A percentile compares a stretch with the other conserved stretches of the same genome.
Evolutionary conservation across 768 basidiomycete species (phyloP).

Genomic region (Pilatotrama ljubarskyi): DNA sequence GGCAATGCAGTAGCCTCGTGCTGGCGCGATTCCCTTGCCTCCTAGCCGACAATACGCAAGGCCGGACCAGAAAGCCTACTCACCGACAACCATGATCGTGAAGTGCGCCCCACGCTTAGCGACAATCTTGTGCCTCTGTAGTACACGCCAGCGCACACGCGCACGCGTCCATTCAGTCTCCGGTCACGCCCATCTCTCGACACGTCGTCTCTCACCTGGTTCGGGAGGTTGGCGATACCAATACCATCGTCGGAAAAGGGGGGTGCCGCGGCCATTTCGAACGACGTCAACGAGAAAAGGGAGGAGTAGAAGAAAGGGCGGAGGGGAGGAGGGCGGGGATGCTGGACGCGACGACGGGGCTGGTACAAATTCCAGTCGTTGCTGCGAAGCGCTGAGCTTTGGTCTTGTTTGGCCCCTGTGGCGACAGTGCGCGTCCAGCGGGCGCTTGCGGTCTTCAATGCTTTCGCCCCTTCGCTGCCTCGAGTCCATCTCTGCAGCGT

Average conservation of each 20-base stretch:
- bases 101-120: slow-evolving; percentile 97
- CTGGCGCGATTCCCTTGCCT: not conserved
- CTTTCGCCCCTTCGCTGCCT: slow-evolving; percentile 7
- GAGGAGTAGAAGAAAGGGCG: not conserved
- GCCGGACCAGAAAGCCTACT: slow-evolving; percentile 31
- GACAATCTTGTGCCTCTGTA: slow-evolving; percentile 97
- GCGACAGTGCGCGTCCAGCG: slow-evolving; percentile 11
- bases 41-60: not conserved
- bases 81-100: slow-evolving; percentile 99
- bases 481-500: not conserved
- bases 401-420: slow-evolving; percentile 12
- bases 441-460: slow-evolving; percentile 1
- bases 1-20: slow-evolving; percentile 1
- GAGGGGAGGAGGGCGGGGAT: not conserved
- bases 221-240: slow-evolving; percentile 95
- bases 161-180: slow-evolving; percentile 10
- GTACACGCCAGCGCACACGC: slow-evolving; percentile 14
- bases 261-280: slow-evolving; percentile 20
- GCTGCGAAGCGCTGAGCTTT: slow-evolving; percentile 10
- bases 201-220: slow-evolving; percentile 68
- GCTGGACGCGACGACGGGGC: slow-evolving; percentile 7
- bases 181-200: not conserved
- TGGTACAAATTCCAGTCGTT: slow-evolving; percentile 18
- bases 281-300: not conserved
- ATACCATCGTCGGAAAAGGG: slow-evolving; percentile 72